Percentiles rank a stretch among this genome's conserved stretches.
These are phyloP conservation scores for Ophiostoma sp. DNA, from an alignment of 2,329 filamentous ascomycete species.

Conservation along the genomic window DNA sequence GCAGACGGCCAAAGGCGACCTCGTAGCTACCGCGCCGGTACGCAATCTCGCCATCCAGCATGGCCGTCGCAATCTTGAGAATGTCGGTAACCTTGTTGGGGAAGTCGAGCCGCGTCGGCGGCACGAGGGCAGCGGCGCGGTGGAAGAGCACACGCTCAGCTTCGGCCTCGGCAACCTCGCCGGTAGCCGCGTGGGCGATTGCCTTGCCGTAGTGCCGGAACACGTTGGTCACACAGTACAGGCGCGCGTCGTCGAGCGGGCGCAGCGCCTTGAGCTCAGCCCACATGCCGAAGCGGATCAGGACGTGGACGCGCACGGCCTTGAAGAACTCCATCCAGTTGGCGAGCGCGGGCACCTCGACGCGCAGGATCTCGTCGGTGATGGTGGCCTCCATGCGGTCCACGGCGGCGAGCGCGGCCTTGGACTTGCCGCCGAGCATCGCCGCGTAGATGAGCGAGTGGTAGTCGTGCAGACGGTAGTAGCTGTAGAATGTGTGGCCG, in stretches of 20 bases:
- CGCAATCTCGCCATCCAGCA: conserved; percentile 56
- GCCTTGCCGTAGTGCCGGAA: conserved; percentile 51
- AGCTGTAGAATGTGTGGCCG: conserved; percentile 48
- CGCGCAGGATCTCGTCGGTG: conserved; percentile 17
- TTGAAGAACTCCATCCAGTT: conserved; percentile 53
- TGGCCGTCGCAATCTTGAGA: conserved; percentile 37
- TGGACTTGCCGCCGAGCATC: conserved; percentile 42
- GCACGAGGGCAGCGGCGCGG: conserved; percentile 34
- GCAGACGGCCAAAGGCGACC: conserved; percentile 44
- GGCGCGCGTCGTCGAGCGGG: conserved; percentile 41
- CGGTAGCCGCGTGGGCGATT: conserved; percentile 46
- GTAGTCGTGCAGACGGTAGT: conserved; percentile 44
- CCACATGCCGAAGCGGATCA: conserved; percentile 54
- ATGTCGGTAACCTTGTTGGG: conserved; percentile 27
- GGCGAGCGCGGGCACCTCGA: conserved; percentile 43
- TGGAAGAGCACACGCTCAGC: conserved; percentile 16
- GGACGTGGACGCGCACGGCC: conserved; percentile 47
- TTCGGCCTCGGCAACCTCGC: conserved; percentile 39
- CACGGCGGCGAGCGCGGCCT: conserved; percentile 8
- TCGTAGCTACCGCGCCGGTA: conserved; percentile 51
- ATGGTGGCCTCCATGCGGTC: conserved; percentile 19
- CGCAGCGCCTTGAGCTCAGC: conserved; percentile 43
- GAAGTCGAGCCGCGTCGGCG: conserved; percentile 24
- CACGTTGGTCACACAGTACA: conserved; percentile 52
- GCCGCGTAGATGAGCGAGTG: conserved; percentile 33